Evolutionary conservation across 768 basidiomycete genomes (phyloP).

Genomic region (Arthromyces matolae): DNA sequence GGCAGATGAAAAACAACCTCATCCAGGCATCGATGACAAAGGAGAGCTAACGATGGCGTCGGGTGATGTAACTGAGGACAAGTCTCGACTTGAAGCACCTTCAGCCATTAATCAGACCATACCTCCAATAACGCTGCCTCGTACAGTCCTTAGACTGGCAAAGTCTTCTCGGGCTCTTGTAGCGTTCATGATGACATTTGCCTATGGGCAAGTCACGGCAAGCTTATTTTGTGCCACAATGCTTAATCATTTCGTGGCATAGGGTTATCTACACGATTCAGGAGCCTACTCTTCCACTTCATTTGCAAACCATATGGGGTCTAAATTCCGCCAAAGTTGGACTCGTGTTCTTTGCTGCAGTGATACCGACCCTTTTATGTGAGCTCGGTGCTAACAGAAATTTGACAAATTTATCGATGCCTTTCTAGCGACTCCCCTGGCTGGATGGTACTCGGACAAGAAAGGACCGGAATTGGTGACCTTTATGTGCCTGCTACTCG

Average conservation of each 20-base stretch:
- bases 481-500: slow-evolving; percentile 40
- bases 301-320: slow-evolving; percentile 46
- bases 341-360: slow-evolving; percentile 61
- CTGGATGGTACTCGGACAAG: slow-evolving; percentile 58
- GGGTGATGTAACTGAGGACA: no score
- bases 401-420: not conserved
- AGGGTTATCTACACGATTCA: slow-evolving; percentile 47
- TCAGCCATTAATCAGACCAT: not conserved
- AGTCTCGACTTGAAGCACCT: no score
- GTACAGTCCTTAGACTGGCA: slow-evolving; percentile 38
- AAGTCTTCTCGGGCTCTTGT: slow-evolving; percentile 48
- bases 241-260: not conserved
- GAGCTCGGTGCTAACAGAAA: slow-evolving; percentile 16
- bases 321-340: slow-evolving; percentile 53
- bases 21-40: no score
- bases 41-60: no score
- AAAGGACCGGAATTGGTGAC: slow-evolving; percentile 56
- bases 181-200: slow-evolving; percentile 41
- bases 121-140: slow-evolving; percentile 31
- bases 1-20: no score
- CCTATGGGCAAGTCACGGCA: slow-evolving; percentile 46
- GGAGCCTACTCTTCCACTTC: slow-evolving; percentile 57
- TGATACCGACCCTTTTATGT: slow-evolving; percentile 66
- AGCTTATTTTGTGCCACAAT: not conserved
- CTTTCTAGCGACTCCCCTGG: slow-evolving; percentile 48